phyloP scores from a whole-genome alignment of 495 filamentous ascomycete species.

The Hypoxylon trugodes region DNA sequence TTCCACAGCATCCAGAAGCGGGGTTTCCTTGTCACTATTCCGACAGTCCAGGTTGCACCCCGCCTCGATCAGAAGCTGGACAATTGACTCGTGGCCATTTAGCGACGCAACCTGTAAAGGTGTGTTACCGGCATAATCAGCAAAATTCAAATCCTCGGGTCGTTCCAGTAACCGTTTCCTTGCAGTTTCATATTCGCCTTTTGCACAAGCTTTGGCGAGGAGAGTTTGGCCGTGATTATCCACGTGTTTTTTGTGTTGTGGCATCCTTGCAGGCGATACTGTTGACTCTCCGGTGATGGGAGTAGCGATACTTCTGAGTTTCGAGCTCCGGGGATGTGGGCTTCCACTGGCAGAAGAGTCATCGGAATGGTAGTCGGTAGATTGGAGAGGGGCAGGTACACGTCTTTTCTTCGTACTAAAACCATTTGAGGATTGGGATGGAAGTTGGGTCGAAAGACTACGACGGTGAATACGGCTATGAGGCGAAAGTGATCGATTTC shows the following conservation, averaged over 20 bases:
- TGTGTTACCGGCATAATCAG: slow-evolving; percentile 93
- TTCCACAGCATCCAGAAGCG: slow-evolving; percentile 93
- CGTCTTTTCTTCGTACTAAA: slow-evolving; percentile 64
- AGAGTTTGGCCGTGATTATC: slow-evolving; percentile 87
- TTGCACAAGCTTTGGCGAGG: slow-evolving; percentile 83
- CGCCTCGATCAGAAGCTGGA: slow-evolving; percentile 78
- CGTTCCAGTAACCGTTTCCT: slow-evolving; percentile 74
- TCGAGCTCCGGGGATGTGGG: slow-evolving; percentile 71
- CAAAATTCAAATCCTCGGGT: slow-evolving; percentile 84
- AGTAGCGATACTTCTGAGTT: slow-evolving; percentile 69
- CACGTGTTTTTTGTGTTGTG: slow-evolving; percentile 77
- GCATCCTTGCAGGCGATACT: slow-evolving; percentile 73
- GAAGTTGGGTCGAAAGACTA: slow-evolving; percentile 70
- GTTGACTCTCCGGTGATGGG: slow-evolving; percentile 62
- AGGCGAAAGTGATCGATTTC: slow-evolving; percentile 71
- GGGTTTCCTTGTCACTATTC: slow-evolving; percentile 90
- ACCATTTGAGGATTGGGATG: slow-evolving; percentile 58
- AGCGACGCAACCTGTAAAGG: slow-evolving; percentile 91
- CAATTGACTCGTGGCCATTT: slow-evolving; percentile 81
- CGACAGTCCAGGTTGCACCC: slow-evolving; percentile 81
- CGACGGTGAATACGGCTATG: slow-evolving; percentile 66
- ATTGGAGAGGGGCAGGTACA: slow-evolving; percentile 64
- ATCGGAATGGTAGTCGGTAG: slow-evolving; percentile 73
- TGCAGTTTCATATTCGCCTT: slow-evolving; percentile 75
- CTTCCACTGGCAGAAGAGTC: slow-evolving; percentile 78